Base-by-base conservation (phyloP, 306 rosid genomes). In the Lablab purpureus region DNA sequence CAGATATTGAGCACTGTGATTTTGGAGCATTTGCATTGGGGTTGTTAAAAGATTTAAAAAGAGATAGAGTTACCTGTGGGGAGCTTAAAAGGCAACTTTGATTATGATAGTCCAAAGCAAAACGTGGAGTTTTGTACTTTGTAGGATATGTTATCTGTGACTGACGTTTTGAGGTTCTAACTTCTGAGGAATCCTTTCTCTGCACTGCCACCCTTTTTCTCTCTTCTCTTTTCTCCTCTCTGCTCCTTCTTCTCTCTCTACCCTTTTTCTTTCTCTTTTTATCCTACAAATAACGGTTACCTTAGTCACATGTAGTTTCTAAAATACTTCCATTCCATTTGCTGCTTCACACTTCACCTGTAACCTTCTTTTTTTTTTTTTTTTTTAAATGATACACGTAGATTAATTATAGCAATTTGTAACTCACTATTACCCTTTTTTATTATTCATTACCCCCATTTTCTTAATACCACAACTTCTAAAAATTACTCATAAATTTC, bases 1-100 rank as follows among this genome's bases (percentile, higher is more conserved):
- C 80, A 82, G 76, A 64, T 80, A 80, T 80, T 78, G 76, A 73
- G 68, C 70, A n/a, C 9, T 67, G 76, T 83, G 85, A 80, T 85
- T 84, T 69, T 76, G 19, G 18, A 40, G 52, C 52, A 27, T 80
- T 73, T 71, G 83, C 78, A 69, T 85, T 83, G 80, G 68, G 73
- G 55, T 79, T 73, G 79, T 76, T 27, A 32, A 36, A 40, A 67
- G 41, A 67, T 2, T 37, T 5, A 37, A 37, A 65, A 30, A 30
- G 17, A 34, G 47, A n/a, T 7, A n/a, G 13, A 36, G 25, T 23
- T 36, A 56, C 18, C 80, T 22, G 9, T 2, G 77, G 32, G 59
- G 28, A 71, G 81, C 37, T 58, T 45, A 64, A 28, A 73, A 60
- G 64, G 59, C 0, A 47, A 47, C 17, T 68, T 51, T 37, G 78